Base-by-base conservation (phyloP, 345 rosid genomes). In the Melastoma malabathricum region DNA sequence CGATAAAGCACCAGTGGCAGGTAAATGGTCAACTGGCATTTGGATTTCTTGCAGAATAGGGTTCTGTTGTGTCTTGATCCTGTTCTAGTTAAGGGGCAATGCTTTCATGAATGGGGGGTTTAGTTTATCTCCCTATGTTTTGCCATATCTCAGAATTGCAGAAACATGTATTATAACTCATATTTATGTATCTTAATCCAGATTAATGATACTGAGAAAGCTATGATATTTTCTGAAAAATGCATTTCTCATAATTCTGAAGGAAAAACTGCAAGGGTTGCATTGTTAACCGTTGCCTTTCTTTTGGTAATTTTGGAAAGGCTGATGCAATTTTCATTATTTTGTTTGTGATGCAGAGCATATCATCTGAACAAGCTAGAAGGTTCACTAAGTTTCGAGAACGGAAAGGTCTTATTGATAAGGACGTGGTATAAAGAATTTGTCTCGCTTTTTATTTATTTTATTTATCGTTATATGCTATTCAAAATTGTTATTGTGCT, bases 1-100 rank as follows among this genome's bases (percentile, higher is more conserved):
- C 84, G n/a, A 60, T 88, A 55, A 88, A 88, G 71, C 72, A 55
- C 54, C 96, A 90, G 69, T 90, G 98, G 98, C 80, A 90, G 98
- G 98, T 81, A 53, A 51, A 75, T 34, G 17, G 27, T 15, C 59
- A 31, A 18, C 20, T 54, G 25, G 13, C 38, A 45, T 47, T 34
- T 52, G 7, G 22, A 6, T 16, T 46, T 39, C 19, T 48, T 45
- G 19, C 10, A 45, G 10, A n/a, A 45, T 14, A 15, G 22, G 18
- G 38, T 58, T 47, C 31, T 48, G 48, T 44, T 15, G 31, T 19
- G 9, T 19, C 15, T 18, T 39, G 45, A 18, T 15, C 53, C 50
- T 58, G 41, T 39, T 15, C 17, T 51, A 5, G 39, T 31, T n/a
- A n/a, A 31, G 41, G 55, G 25, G 18, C 43, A 20, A 16, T 51